Evolutionary conservation across 495 filamentous ascomycete species (phyloP).

Genomic region (Tuber microsphaerosporum): DNA sequence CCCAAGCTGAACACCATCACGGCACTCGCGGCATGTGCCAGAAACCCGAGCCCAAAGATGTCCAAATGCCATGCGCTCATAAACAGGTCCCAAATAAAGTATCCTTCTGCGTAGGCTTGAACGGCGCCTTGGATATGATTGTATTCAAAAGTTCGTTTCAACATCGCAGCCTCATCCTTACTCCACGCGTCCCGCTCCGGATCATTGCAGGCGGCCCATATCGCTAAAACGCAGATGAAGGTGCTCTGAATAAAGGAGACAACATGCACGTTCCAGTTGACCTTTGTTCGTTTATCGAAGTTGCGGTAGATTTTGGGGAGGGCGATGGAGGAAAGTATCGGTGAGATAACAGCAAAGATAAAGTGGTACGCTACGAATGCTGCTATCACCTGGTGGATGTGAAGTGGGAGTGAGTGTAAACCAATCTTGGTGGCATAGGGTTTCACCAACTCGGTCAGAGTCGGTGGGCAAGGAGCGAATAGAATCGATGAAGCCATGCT

Average conservation of each 20-base stretch:
- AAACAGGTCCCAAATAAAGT: constrained; percentile 88
- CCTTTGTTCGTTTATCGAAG: constrained; percentile 58
- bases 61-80: constrained; percentile 63
- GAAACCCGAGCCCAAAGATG: constrained; percentile 80
- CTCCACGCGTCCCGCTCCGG: constrained; percentile 55
- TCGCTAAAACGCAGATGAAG: constrained; percentile 66
- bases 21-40: constrained; percentile 82
- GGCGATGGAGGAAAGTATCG: constrained; percentile 58
- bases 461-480: constrained; percentile 46
- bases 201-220: constrained; percentile 79
- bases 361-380: constrained; percentile 69
- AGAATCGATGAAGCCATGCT: constrained; percentile 30
- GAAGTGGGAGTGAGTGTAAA: constrained; percentile 67
- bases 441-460: constrained; percentile 44
- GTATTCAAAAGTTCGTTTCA: constrained; percentile 84
- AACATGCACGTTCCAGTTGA: constrained; percentile 97
- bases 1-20: constrained; percentile 81
- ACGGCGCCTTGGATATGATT: constrained; percentile 74
- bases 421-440: constrained; percentile 55
- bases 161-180: constrained; percentile 53
- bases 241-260: constrained; percentile 82
- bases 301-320: constrained; percentile 66
- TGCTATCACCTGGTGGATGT: constrained; percentile 80
- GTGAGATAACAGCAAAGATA: constrained; percentile 67
- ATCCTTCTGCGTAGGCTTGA: constrained; percentile 78